Conservation (phyloP, 2,329 filamentous ascomycete species). For the Botrytis medusae region DNA sequence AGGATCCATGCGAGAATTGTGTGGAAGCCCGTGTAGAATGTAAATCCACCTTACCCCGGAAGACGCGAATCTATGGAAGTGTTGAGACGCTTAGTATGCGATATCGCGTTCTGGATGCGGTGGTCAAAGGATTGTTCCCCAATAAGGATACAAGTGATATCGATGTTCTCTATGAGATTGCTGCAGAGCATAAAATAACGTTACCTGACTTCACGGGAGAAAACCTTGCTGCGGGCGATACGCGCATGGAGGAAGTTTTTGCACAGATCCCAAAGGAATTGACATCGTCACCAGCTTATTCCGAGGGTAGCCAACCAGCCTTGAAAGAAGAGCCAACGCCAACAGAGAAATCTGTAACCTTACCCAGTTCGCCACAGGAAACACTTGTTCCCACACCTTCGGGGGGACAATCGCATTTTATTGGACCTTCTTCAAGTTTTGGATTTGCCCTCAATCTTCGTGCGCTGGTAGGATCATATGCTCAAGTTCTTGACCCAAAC, state of each 20-base stretch:
- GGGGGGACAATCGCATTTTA: constrained; percentile 36
- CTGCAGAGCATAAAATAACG: constrained; percentile 41
- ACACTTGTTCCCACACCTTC: constrained; percentile 35
- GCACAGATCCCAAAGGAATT: constrained; percentile 27
- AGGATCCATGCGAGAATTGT: constrained; percentile 43
- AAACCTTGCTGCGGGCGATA: constrained; percentile 29
- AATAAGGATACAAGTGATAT: constrained; percentile 43
- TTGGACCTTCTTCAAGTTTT: constrained; percentile 39
- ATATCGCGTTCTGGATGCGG: constrained; percentile 45
- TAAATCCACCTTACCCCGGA: constrained; percentile 46
- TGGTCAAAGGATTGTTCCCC: constrained; percentile 46
- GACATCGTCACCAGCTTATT: constrained; percentile 26
- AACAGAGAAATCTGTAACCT: constrained; percentile 19
- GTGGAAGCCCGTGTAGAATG: constrained; percentile 43
- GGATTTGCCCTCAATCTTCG: constrained; percentile 37
- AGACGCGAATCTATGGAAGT: constrained; percentile 48
- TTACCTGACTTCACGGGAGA: constrained; percentile 42
- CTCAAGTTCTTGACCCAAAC: constrained; percentile 30
- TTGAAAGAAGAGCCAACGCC: constrained; percentile 17
- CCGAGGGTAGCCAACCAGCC: constrained; percentile 15
- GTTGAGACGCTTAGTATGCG: constrained; percentile 47
- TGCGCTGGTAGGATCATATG: constrained; percentile 38
- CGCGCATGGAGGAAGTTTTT: constrained; percentile 33
- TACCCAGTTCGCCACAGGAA: constrained; percentile 28
- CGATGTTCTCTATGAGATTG: constrained; percentile 44